Conservation (phyloP, 2,329 filamentous ascomycete genomes). For the Rhexocercosporidium sp. region DNA sequence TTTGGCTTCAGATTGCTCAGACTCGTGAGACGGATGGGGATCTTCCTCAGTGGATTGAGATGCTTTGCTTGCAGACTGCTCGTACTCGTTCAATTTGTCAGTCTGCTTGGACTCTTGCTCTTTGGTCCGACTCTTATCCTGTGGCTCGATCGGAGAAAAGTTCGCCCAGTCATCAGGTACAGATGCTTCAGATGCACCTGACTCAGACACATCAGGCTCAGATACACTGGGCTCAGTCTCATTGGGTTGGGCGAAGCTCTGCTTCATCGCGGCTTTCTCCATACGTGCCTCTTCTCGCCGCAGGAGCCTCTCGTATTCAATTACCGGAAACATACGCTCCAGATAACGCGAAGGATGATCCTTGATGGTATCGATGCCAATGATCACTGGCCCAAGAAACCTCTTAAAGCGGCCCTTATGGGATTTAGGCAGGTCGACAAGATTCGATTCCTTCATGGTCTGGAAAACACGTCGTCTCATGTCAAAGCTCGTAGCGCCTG, state of each 20-base stretch:
- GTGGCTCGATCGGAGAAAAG: too few species aligned
- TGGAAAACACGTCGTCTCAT: slow-evolving; percentile 26
- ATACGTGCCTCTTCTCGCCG: background rate
- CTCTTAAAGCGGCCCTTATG: slow-evolving; percentile 9
- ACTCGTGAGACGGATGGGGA: too few species aligned
- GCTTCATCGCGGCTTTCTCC: background rate
- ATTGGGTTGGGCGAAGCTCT: background rate
- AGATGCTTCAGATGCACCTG: too few species aligned
- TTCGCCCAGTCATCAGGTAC: too few species aligned
- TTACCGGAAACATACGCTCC: background rate
- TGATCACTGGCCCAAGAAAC: slow-evolving; percentile 20
- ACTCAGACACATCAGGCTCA: background rate
- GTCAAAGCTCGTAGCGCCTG: slow-evolving; percentile 38
- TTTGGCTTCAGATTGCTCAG: too few species aligned
- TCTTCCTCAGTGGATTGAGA: background rate
- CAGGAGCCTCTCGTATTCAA: background rate
- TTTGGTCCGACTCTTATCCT: too few species aligned
- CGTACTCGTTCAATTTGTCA: background rate
- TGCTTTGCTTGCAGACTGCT: background rate
- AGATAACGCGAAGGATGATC: slow-evolving; percentile 11
- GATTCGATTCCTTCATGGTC: slow-evolving; percentile 20
- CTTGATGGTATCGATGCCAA: slow-evolving; percentile 9
- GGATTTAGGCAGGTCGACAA: background rate
- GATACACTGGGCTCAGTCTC: background rate
- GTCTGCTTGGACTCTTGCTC: background rate